Base-by-base conservation (phyloP, 2,329 filamentous ascomycete genomes). In the Mycogone perniciosa region DNA sequence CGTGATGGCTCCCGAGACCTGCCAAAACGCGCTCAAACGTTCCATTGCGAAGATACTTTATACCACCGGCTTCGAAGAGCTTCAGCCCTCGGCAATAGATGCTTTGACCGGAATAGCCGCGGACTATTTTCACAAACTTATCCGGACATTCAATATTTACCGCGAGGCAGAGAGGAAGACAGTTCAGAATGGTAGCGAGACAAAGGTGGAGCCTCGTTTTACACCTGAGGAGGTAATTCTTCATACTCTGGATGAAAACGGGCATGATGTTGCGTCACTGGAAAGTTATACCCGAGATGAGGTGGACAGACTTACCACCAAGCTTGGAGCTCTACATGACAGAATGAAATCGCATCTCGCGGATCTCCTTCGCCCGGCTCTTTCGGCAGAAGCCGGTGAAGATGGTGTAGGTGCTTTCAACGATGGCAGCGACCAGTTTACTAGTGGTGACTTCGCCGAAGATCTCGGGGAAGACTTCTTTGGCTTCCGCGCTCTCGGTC, bases 401-500 rank as follows among this genome's bases (percentile, higher is more conserved):
- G 93, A 97, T 64, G 93, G 91, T 34, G 90, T 86, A 4, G 88
- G 86, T 51, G 88, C 90, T 6, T 99, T 99, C 76, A 89, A 95
- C 56, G 93, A 99, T 61, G 92, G 91, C 57, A 96, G 90, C 67
- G 93, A 99, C 57, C 93, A 97, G 65, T 99, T 97, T 60, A 85
- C 96, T 44, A 89, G 88, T 42, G 93, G 93, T 55, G 93, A 99
- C 68, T 99, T 99, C 66, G 93, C 93, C 1, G 93, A 96, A 66
- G 93, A 99, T 60, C 86, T 99, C 9, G 92, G 91, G 54, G 93
- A 99, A 73, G 93, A 99, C 71, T 99, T 96, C 79, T 99, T 99
- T 63, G 93, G 93, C 30, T 97, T 99, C 80, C 91, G 90, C 65
- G 91, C 95, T 54, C 81, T 99, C 42, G 93, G 93, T 40, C 79